phyloP scores from a whole-genome alignment of 148 eudicot species.

The Fagopyrum homotropicum region DNA sequence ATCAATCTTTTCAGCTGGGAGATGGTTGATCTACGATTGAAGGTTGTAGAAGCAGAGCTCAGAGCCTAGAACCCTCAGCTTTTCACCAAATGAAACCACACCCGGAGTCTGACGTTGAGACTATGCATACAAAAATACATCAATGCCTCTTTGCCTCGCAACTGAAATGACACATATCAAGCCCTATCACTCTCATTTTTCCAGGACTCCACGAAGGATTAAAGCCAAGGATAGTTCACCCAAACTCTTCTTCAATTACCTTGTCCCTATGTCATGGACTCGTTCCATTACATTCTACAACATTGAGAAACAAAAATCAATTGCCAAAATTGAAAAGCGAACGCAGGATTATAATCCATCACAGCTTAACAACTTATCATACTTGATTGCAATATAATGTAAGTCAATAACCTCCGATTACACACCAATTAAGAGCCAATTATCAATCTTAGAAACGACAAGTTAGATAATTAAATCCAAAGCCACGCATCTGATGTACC shows the following conservation, averaged over 20 bases:
- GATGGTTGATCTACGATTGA: slow-evolving; percentile 80
- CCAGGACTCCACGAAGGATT: not conserved
- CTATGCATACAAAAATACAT: no score
- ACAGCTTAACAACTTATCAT: not conserved
- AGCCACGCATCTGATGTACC: not conserved
- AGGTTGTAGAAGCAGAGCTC: slow-evolving; percentile 80
- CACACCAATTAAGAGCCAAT: not conserved
- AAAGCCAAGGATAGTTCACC: not conserved
- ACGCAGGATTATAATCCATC: not conserved
- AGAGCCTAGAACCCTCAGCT: slow-evolving; percentile 73
- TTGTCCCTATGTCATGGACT: not conserved
- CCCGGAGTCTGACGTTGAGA: slow-evolving; percentile 68
- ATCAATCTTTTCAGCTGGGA: slow-evolving; percentile 85
- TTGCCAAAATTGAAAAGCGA: not conserved
- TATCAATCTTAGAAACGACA: not conserved
- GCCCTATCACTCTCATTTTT: slow-evolving; percentile 76
- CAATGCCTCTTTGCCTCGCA: no score
- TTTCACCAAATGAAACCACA: slow-evolving; percentile 87
- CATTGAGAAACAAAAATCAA: not conserved
- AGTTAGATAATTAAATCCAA: not conserved
- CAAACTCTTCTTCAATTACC: not conserved
- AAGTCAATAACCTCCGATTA: not conserved
- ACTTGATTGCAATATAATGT: not conserved
- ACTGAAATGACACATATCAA: slow-evolving; percentile 71
- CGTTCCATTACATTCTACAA: not conserved